Conservation (phyloP, 2,329 filamentous ascomycete species). For the Cladophialophora bantiana region DNA sequence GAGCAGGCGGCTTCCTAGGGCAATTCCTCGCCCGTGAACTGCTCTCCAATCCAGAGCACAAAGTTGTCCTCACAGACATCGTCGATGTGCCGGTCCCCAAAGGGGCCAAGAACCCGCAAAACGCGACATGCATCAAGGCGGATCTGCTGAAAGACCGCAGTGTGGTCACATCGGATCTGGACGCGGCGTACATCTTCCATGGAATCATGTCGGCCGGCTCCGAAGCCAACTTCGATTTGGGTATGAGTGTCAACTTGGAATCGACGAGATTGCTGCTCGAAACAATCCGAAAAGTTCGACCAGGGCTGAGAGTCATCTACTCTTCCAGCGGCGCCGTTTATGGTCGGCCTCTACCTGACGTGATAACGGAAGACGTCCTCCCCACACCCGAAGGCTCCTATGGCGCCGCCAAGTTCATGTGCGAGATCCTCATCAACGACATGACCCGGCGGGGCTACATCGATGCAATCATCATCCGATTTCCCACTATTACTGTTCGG, state of each 20-base stretch:
- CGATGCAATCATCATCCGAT: conserved; percentile 64
- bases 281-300: conserved; percentile 56
- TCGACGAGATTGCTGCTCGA: conserved; percentile 64
- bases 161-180: conserved; percentile 52
- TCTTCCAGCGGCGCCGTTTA: conserved; percentile 70
- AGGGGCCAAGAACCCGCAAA: conserved; percentile 57
- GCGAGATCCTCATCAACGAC: conserved; percentile 68
- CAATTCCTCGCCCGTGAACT: conserved; percentile 66
- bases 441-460: conserved; percentile 66
- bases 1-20: conserved; percentile 69
- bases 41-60: conserved; percentile 56
- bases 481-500: conserved; percentile 68
- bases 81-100: conserved; percentile 59
- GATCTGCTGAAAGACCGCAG: conserved; percentile 59
- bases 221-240: conserved; percentile 67
- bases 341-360: conserved; percentile 62
- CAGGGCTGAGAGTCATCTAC: conserved; percentile 66
- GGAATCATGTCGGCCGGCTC: conserved; percentile 72
- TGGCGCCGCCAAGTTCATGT: conserved; percentile 69
- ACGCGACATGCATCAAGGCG: conserved; percentile 59
- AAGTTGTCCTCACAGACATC: conserved; percentile 65
- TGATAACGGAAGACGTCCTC: conserved; percentile 59
- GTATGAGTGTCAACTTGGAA: conserved; percentile 67
- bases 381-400: conserved; percentile 69
- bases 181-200: conserved; percentile 68